A percentile compares a stretch with the other conserved stretches of the same genome.
phyloP scores from a whole-genome alignment of 1,284 basidiomycete species.

The Tilletiaria anomala region DNA sequence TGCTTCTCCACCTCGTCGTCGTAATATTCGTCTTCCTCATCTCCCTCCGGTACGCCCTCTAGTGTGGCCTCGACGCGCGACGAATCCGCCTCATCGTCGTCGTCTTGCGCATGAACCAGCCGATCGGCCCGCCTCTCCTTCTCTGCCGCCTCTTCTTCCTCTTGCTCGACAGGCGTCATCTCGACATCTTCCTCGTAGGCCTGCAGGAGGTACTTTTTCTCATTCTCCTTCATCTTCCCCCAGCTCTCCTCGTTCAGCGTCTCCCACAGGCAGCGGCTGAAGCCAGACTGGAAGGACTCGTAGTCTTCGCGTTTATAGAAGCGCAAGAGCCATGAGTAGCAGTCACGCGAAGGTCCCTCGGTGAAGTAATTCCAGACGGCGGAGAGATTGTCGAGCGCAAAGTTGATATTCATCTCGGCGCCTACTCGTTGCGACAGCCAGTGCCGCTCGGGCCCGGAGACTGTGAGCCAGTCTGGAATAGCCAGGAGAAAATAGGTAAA shows the following conservation, averaged over 20 bases:
- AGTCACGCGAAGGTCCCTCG: conserved; percentile 32
- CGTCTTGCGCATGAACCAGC: conserved; percentile 15
- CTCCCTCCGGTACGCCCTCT: conserved; percentile 32
- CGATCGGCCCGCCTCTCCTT: conserved; percentile 34
- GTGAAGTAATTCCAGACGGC: conserved; percentile 62
- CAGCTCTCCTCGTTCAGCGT: conserved; percentile 60
- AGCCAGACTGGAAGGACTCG: conserved; percentile 52
- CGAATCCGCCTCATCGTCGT: conserved; percentile 40
- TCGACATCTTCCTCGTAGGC: conserved; percentile 58
- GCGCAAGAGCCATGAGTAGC: conserved; percentile 69
- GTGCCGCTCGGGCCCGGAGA: conserved; percentile 43
- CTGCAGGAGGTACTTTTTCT: conserved; percentile 49
- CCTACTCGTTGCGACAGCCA: conserved; percentile 58
- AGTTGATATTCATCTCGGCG: conserved; percentile 37
- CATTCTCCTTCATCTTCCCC: conserved; percentile 54
- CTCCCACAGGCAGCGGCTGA: conserved; percentile 68
- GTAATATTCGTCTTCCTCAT: conserved; percentile 52
- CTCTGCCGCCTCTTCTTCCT: conserved; percentile 10
- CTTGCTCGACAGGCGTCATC: conserved; percentile 46
- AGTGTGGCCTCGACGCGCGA: conserved; percentile 4
- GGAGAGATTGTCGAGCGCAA: conserved; percentile 43
- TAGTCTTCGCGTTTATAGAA: conserved; percentile 54
- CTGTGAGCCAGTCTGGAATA: conserved; percentile 46
- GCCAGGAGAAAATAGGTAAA: background rate
- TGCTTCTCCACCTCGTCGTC: conserved; percentile 37